Evolutionary conservation across 495 filamentous ascomycete species (phyloP), one percentile per base, ranked within the genome.

Genomic region (Aspergillus sparsus): DNA sequence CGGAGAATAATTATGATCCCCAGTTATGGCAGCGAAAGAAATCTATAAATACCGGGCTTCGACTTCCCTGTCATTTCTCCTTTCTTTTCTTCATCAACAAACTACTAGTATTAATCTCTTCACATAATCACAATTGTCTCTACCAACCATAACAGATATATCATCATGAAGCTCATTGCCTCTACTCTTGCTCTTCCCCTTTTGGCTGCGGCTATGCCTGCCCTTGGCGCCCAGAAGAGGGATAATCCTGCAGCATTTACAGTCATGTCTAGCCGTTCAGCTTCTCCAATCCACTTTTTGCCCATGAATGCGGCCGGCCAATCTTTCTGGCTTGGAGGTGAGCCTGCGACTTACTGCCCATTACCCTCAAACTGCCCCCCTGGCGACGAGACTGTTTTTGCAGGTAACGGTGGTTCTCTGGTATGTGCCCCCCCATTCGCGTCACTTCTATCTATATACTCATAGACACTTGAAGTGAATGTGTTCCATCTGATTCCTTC

Each of bases 321-420:
- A 37, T 66, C 66, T 39, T 77, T 80, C 72, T 80, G 62, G 54
- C 67, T 80, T 2, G 76, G 76, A 34, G 74, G 71, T 8, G n/a
- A 66, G 3, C 71, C 78, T 6, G 56, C 71, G 9, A 67, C 74
- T 39, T 78, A 74, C 71, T 80, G 78, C 59, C 78, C 78, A 1
- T 10, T 56, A 5, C 31, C 61, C 31, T 58, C 63, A 0, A 67
- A 57, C 18, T 82, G 79, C 62, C 79, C 77, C 5, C 67, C 76
- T 0, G 79, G 79, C 7, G 79, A 69, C 51, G 57, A 70, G 45
- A 83, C 80, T 39, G 70, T 77, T 12, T 62, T 82, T 16, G 68
- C 71, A 12, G 56, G 65, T 7, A 76, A 75, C 18, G 75, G 74
- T n/a, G 62, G 62, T 55, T 60, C 57, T 16, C 58, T 77, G 65